A percentile compares a stretch with the other conserved stretches of the same genome.
Evolutionary conservation across 768 basidiomycete genomes (phyloP).

Genomic region (Mrakia gelida): DNA sequence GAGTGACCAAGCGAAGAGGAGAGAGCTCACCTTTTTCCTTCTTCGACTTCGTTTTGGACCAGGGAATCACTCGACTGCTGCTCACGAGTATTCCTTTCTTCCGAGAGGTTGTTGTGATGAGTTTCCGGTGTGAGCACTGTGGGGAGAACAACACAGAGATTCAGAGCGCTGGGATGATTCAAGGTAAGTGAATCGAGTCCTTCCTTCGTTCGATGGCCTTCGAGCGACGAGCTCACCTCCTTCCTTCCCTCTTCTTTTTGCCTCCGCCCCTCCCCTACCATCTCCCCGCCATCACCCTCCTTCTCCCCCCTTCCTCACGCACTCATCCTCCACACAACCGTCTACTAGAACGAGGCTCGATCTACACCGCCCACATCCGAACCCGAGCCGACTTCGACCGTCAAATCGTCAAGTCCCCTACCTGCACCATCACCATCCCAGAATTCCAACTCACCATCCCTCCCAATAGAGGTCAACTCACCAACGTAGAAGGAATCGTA

Average conservation of each 20-base stretch:
- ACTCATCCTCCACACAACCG: no score
- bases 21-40: not conserved
- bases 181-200: slow-evolving; percentile 56
- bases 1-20: slow-evolving; percentile 6
- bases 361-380: slow-evolving; percentile 75
- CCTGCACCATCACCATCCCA: slow-evolving; percentile 74
- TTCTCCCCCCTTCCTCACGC: not conserved
- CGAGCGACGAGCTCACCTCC: not conserved
- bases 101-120: slow-evolving; percentile 90
- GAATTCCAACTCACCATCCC: slow-evolving; percentile 91
- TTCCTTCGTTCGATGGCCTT: not conserved
- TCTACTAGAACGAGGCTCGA: slow-evolving; percentile 66
- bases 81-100: slow-evolving; percentile 94
- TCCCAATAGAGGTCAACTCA: slow-evolving; percentile 77
- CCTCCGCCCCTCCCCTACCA: no score
- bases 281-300: not conserved
- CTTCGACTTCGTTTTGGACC: slow-evolving; percentile 25
- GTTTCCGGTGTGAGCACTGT: slow-evolving; percentile 92
- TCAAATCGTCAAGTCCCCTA: slow-evolving; percentile 83
- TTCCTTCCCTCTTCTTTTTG: not conserved
- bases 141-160: slow-evolving; percentile 87
- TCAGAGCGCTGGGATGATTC: slow-evolving; percentile 78
- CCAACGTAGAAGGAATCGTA: slow-evolving; percentile 92
- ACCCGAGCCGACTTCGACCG: slow-evolving; percentile 75
- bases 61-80: slow-evolving; percentile 85